These are phyloP conservation scores for Candida tammaniensis DNA, from an alignment of 805 yeast genomes.

Conservation along the genomic window DNA sequence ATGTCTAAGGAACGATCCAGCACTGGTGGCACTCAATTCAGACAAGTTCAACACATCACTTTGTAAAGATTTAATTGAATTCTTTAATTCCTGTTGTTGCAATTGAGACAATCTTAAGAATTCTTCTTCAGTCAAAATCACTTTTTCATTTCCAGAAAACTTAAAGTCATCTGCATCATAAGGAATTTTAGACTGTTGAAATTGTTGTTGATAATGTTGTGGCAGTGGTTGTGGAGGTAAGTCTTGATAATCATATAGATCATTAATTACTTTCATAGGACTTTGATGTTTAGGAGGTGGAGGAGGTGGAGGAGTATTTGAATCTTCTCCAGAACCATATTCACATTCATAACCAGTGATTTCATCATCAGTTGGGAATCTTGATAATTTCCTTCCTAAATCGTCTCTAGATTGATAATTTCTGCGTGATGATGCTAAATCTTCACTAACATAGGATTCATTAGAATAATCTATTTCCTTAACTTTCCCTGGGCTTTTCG, in stretches of 20 bases:
- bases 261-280: conserved; percentile 8
- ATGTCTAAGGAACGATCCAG: conserved; percentile 80
- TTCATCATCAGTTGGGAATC: conserved; percentile 20
- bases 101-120: conserved; percentile 25
- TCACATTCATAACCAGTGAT: conserved; percentile 19
- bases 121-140: conserved; percentile 25
- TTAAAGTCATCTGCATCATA: conserved; percentile 39
- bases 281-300: conserved; percentile 34
- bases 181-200: conserved; percentile 18
- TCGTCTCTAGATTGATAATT: conserved; percentile 32
- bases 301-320: conserved; percentile 40
- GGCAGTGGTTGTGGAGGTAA: conserved; percentile 2
- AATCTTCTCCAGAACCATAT: conserved; percentile 23
- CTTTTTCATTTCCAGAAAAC: conserved; percentile 21
- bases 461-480: conserved; percentile 16
- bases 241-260: conserved; percentile 2
- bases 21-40: conserved; percentile 85
- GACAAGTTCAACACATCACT: conserved; percentile 50
- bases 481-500: conserved; percentile 7
- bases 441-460: conserved; percentile 36
- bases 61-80: conserved; percentile 39
- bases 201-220: conserved; percentile 3
- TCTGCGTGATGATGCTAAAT: conserved; percentile 30
- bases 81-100: conserved; percentile 37
- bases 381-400: conserved; percentile 29